Conservation (phyloP, 352 stramenopile genomes). For the Globisporangium nodosum region DNA sequence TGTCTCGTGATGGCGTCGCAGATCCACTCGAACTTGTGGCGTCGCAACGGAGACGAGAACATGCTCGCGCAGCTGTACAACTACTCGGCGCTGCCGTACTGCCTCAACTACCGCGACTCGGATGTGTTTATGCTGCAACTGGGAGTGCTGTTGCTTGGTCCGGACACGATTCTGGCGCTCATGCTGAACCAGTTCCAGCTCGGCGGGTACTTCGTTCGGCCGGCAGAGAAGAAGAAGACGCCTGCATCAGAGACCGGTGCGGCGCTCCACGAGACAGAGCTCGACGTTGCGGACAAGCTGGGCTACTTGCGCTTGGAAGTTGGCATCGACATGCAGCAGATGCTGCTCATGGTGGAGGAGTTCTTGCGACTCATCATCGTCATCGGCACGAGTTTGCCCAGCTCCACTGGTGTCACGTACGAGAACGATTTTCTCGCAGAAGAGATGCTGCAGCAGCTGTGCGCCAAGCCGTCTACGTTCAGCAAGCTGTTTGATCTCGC, state of each 20-base stretch:
- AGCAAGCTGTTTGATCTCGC: conserved; percentile 79
- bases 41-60: conserved; percentile 84
- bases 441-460: conserved; percentile 85
- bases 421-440: conserved; percentile 74
- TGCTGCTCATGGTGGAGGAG: conserved; percentile 77
- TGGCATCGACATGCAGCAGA: conserved; percentile 68
- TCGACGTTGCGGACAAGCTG: conserved; percentile 11
- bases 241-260: not conserved
- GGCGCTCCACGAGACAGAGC: conserved; percentile 9
- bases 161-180: conserved; percentile 53
- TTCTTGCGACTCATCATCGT: conserved; percentile 77
- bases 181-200: conserved; percentile 82
- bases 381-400: conserved; percentile 69
- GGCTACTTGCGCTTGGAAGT: conserved; percentile 49
- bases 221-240: not conserved
- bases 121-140: conserved; percentile 82
- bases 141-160: conserved; percentile 51
- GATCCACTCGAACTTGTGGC: conserved; percentile 85
- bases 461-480: conserved; percentile 72
- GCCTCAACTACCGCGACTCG: conserved; percentile 79
- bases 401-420: conserved; percentile 41
- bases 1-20: conserved; percentile 84
- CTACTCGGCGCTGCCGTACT: conserved; percentile 85
- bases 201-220: conserved; percentile 51
- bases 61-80: conserved; percentile 89